Evolutionary conservation across 805 yeast genomes (phyloP).

Genomic region (Naumovozyma castellii): DNA sequence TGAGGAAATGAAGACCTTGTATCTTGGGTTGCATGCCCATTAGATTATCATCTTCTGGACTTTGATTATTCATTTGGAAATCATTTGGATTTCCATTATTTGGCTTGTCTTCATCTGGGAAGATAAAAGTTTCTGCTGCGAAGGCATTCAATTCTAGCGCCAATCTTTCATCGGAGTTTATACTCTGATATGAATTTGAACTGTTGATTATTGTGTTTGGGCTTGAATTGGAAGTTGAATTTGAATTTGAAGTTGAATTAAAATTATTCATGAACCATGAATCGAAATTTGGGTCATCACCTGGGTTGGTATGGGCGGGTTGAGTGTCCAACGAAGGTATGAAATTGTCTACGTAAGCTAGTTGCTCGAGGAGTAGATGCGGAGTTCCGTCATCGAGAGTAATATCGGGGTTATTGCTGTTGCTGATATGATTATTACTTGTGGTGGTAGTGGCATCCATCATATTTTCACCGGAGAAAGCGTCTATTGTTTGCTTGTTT

Average conservation of each 20-base stretch:
- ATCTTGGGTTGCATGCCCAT: too few relatives aligned
- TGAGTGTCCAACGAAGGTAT: conserved; percentile 40
- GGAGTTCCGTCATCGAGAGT: conserved; percentile 15
- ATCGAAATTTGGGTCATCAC: background rate
- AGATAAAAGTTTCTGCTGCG: conserved; percentile 70
- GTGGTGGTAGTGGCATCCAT: background rate
- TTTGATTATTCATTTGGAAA: background rate
- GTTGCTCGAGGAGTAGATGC: conserved; percentile 51
- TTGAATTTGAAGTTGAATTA: conserved; percentile 26
- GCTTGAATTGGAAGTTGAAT: conserved; percentile 4
- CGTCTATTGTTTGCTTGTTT: too few relatives aligned
- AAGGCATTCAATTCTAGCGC: conserved; percentile 65
- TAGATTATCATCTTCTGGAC: conserved; percentile 1
- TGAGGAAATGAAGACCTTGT: conserved; percentile 16
- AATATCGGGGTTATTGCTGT: conserved; percentile 1
- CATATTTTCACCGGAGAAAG: conserved; percentile 1
- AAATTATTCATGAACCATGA: background rate
- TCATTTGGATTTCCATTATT: background rate
- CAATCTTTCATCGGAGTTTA: conserved; percentile 36
- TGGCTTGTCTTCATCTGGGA: conserved; percentile 66
- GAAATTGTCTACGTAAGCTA: conserved; percentile 69
- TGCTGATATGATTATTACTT: background rate
- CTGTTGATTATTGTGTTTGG: background rate
- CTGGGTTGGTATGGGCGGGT: background rate
- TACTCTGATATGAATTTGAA: conserved; percentile 1